Conservation (phyloP, 2,329 filamentous ascomycete genomes). For the Venturia asperata region DNA sequence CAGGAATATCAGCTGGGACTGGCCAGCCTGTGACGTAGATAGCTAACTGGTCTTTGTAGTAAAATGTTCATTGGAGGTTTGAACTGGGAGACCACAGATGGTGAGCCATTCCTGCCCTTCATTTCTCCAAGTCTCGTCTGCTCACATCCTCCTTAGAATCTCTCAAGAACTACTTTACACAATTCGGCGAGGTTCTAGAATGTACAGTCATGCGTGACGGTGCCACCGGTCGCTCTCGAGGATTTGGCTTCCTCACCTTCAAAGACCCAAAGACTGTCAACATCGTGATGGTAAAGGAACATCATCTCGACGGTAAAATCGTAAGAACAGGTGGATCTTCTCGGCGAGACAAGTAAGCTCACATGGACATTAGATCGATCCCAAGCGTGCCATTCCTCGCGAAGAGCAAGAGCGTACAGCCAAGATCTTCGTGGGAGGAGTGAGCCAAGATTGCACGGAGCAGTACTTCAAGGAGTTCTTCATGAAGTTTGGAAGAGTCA, state of each 20-base stretch:
- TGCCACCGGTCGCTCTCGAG: constrained; percentile 83
- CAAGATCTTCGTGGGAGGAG: constrained; percentile 97
- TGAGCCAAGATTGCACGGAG: constrained; percentile 94
- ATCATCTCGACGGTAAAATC: constrained; percentile 96
- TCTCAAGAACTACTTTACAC: constrained; percentile 91
- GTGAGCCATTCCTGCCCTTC: constrained; percentile 50
- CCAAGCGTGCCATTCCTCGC: constrained; percentile 91
- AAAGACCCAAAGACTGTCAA: constrained; percentile 97
- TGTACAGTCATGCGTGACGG: constrained; percentile 99
- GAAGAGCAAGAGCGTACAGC: constrained; percentile 97
- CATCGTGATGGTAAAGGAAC: constrained; percentile 99
- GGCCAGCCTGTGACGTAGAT: constrained; percentile 21
- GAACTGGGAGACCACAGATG: constrained; percentile 98
- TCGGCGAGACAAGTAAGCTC: constrained; percentile 21
- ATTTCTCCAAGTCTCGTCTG: constrained; percentile 14
- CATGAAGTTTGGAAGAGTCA: constrained; percentile 88
- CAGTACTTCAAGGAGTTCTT: constrained; percentile 96
- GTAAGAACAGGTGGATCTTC: constrained; percentile 48
- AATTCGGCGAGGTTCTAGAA: constrained; percentile 94
- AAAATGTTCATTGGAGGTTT: constrained; percentile 99
- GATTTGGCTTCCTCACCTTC: constrained; percentile 97
- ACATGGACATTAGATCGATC: constrained; percentile 67
- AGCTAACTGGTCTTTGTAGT: constrained; percentile 46
- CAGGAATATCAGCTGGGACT: not conserved
- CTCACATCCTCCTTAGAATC: constrained; percentile 58